Evolutionary conservation across 2,329 filamentous ascomycete species (phyloP), one percentile per base, ranked within the genome.

Genomic region (Calonectria naviculata): DNA sequence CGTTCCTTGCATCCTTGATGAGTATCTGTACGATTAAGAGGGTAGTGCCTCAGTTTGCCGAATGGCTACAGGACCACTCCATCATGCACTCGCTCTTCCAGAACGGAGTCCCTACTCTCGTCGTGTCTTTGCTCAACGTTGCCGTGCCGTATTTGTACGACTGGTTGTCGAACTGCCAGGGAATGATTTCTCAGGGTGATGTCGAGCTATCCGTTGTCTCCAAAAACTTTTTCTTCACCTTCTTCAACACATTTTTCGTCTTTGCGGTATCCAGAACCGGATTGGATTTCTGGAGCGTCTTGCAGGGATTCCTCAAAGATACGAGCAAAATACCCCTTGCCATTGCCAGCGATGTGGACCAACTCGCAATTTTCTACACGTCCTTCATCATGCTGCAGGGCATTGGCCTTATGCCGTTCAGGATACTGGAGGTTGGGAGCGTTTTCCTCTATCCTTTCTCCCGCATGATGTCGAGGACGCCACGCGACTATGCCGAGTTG

Each of bases 171-270:
- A 95, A 95, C 81, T 89, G 91, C 64, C 97, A 99, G 85, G 97
- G 97, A 60, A 97, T 97, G 92, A 94, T 98, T 63, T 98, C 97
- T 0, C 94, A 95, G 77, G 95, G 95, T 52, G 97, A 99, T 73
- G 92, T 99, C 26, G 97, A 98, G 82, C 88, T 99, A 8, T 98
- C 97, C 0, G 89, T 97, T 52, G 96, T 99, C 75, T 98, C 95
- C 65, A 99, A 99, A 85, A 99, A 98, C 83, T 99, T 98, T 85
- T 98, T 98, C 88, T 99, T 99, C 81, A 95, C 94, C 12, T 99
- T 99, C 84, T 98, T 99, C 90, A 99, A 99, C 84, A 94, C 98
- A 68, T 99, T 99, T 84, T 90, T 98, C 62, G 91, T 98, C 52
- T 98, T 98, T 81, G 97, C 96, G 1, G 89, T 97, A 29, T 94